These are phyloP conservation scores for Colletotrichum tanaceti DNA, from an alignment of 2,329 filamentous ascomycete genomes.

Conservation along the genomic window DNA sequence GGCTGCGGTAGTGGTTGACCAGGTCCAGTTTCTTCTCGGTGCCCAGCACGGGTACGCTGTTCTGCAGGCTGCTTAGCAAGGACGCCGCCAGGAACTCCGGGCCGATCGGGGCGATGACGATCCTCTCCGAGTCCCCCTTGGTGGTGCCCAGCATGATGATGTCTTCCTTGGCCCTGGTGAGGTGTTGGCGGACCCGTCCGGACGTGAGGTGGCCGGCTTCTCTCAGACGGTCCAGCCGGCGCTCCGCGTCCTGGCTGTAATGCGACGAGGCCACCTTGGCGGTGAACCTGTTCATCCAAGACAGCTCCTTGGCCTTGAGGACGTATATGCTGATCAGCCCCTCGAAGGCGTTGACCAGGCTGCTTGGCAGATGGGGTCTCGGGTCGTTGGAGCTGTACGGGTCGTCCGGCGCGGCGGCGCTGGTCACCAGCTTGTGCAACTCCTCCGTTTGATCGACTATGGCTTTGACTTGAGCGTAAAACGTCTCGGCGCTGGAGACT, in stretches of 20 bases:
- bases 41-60: constrained; percentile 9
- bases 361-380: constrained; percentile 38
- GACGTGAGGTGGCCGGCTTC: background rate
- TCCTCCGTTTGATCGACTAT: constrained; percentile 18
- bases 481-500: background rate
- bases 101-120: constrained; percentile 23
- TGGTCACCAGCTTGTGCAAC: constrained; percentile 34
- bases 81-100: constrained; percentile 35
- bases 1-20: constrained; percentile 31
- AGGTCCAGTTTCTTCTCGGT: constrained; percentile 13
- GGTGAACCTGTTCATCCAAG: constrained; percentile 23
- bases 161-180: constrained; percentile 40
- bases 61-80: constrained; percentile 28
- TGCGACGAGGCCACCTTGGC: background rate
- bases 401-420: background rate
- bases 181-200: constrained; percentile 8
- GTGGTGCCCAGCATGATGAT: constrained; percentile 40
- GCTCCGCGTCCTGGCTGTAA: constrained; percentile 9
- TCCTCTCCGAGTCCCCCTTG: constrained; percentile 23
- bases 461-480: background rate
- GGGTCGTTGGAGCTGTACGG: background rate
- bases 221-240: constrained; percentile 12
- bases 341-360: constrained; percentile 41
- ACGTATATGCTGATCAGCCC: constrained; percentile 36
- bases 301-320: constrained; percentile 32